Conservation (phyloP, 345 rosid species). For the Arabidopsis suecica region DNA sequence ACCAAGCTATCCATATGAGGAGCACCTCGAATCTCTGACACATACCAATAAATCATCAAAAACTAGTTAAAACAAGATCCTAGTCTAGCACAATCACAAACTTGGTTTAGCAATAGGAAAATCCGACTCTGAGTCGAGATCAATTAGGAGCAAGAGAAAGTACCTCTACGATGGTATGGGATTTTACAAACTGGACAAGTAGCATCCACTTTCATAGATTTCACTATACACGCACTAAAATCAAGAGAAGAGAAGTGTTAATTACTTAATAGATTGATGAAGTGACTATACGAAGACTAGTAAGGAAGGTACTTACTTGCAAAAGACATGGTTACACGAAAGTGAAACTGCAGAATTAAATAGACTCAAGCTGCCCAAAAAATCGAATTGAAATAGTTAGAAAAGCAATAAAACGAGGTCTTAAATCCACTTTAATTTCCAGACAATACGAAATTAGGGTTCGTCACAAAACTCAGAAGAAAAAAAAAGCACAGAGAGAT, state of each 20-base stretch:
- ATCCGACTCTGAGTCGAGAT: not conserved
- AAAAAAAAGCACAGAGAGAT: not conserved
- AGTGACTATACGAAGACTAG: too few species aligned
- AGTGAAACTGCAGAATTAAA: slow-evolving; percentile 73
- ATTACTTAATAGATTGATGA: too few species aligned
- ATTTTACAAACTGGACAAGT: slow-evolving; percentile 86
- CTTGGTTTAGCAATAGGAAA: not conserved
- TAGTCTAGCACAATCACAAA: not conserved
- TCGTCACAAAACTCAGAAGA: not conserved
- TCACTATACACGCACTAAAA: slow-evolving; percentile 71
- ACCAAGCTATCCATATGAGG: slow-evolving; percentile 97
- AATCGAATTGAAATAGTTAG: not conserved
- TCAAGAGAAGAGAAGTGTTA: not conserved
- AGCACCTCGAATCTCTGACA: slow-evolving; percentile 79
- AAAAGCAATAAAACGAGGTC: too few species aligned
- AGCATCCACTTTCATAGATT: slow-evolving; percentile 77
- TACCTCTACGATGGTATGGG: slow-evolving; percentile 82
- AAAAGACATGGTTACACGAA: slow-evolving; percentile 84
- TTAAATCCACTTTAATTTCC: too few species aligned
- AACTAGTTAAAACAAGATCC: too few species aligned
- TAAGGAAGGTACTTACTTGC: slow-evolving; percentile 63
- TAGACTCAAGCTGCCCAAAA: slow-evolving; percentile 71
- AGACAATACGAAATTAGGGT: slow-evolving; percentile 5
- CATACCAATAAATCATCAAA: slow-evolving; percentile 17
- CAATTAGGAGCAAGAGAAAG: not conserved